These are phyloP conservation scores for Sugiyamaella grinbergsii DNA, from an alignment of 1,139 yeast species.

Conservation along the genomic window DNA sequence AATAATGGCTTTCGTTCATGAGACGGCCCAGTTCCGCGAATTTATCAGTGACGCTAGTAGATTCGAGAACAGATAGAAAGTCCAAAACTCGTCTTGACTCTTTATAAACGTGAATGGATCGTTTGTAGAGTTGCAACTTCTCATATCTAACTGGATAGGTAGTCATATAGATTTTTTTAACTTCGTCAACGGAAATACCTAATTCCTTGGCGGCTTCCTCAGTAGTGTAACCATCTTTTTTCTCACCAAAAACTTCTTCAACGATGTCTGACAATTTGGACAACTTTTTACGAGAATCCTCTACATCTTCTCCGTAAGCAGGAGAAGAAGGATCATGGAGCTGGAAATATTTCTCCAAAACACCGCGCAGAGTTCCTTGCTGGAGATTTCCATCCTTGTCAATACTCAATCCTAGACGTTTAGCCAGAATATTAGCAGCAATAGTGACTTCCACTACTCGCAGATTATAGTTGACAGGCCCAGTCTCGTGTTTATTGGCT, in stretches of 20 bases:
- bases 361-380: constrained; percentile 68
- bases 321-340: constrained; percentile 35
- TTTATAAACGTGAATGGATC: constrained; percentile 65
- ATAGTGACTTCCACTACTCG: constrained; percentile 70
- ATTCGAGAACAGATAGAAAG: constrained; percentile 49
- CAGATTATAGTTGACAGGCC: constrained; percentile 67
- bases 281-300: constrained; percentile 48
- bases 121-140: constrained; percentile 56
- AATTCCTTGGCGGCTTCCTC: constrained; percentile 53
- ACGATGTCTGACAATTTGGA: constrained; percentile 48
- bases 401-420: constrained; percentile 49
- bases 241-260: constrained; percentile 42
- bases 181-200: constrained; percentile 49
- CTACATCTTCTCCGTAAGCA: constrained; percentile 55
- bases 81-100: constrained; percentile 64
- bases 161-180: constrained; percentile 51
- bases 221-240: constrained; percentile 53
- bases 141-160: constrained; percentile 61
- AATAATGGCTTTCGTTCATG: constrained; percentile 62
- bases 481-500: constrained; percentile 69
- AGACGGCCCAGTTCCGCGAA: constrained; percentile 52
- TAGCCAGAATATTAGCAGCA: constrained; percentile 61
- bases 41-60: constrained; percentile 22
- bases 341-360: constrained; percentile 55
- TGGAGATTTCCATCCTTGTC: constrained; percentile 57